phyloP scores from a whole-genome alignment of 169 alveolate species.

The Eimeria maxima region DNA sequence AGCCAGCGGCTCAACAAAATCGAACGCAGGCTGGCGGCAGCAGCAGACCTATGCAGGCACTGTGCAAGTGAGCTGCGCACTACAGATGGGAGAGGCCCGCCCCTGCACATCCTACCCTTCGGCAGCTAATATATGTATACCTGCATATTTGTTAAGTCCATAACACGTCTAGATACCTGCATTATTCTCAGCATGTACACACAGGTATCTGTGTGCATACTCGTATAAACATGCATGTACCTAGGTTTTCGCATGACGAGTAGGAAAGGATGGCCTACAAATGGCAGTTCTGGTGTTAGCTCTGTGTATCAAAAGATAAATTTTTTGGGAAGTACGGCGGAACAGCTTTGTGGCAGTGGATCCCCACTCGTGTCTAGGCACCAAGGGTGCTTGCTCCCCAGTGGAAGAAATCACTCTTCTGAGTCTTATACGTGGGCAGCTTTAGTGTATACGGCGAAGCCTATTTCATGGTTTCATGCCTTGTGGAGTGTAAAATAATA shows the following conservation, averaged over 20 bases:
- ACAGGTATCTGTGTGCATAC: neutral
- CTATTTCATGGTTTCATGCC: neutral
- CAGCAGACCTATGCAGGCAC: slow-evolving; percentile 68
- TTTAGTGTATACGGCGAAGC: neutral
- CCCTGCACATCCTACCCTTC: neutral
- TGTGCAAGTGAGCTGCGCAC: slow-evolving; percentile 75
- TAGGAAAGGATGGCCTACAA: neutral
- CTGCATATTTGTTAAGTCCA: neutral
- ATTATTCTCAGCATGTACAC: neutral
- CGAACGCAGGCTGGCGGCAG: slow-evolving; percentile 59
- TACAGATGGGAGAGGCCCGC: neutral
- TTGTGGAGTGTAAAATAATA: neutral
- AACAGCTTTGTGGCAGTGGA: neutral
- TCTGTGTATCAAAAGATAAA: neutral
- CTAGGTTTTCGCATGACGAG: neutral
- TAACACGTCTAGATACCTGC: neutral
- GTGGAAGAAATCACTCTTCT: neutral
- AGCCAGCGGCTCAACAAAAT: slow-evolving; percentile 46
- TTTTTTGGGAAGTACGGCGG: neutral
- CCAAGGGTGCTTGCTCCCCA: neutral
- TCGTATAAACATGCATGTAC: neutral
- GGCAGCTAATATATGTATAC: neutral
- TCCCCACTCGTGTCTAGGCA: neutral
- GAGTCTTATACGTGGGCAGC: neutral
- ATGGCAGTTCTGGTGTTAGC: too few species aligned